Evolutionary conservation across 345 rosid genomes (phyloP).

Genomic region (Hibiscus tridactylites): DNA sequence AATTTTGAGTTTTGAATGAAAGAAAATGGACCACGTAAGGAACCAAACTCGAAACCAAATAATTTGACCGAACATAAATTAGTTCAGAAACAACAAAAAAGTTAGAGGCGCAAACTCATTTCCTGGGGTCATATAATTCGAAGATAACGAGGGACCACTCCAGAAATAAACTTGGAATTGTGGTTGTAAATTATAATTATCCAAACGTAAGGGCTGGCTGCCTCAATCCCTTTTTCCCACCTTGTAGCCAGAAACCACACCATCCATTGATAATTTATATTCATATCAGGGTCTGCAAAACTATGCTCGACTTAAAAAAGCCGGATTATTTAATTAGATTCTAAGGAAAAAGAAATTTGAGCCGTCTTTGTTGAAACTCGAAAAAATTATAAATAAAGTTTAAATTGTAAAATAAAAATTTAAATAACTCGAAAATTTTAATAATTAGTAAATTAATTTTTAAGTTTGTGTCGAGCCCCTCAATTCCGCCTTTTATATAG

Average conservation of each 20-base stretch:
- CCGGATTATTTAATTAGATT: too few species aligned
- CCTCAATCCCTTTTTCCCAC: neutral
- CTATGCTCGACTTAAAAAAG: too few species aligned
- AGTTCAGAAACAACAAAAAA: neutral
- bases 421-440: too few species aligned
- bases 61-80: neutral
- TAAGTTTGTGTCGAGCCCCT: too few species aligned
- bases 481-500: too few species aligned
- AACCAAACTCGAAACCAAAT: neutral
- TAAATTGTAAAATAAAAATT: too few species aligned
- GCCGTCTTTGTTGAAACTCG: too few species aligned
- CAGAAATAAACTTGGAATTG: neutral
- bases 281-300: too few species aligned
- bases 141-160: constrained; percentile 3
- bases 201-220: neutral
- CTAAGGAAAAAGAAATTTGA: too few species aligned
- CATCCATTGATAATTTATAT: too few species aligned
- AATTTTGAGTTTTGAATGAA: neutral
- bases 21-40: neutral
- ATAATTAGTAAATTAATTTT: too few species aligned
- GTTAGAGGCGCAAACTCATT: neutral
- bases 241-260: neutral
- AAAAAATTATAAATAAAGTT: too few species aligned
- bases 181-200: neutral
- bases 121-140: neutral